Evolutionary conservation across 441 rosid genomes (phyloP), one percentile per base, ranked within the genome.

Genomic region (Isatis lusitanica): DNA sequence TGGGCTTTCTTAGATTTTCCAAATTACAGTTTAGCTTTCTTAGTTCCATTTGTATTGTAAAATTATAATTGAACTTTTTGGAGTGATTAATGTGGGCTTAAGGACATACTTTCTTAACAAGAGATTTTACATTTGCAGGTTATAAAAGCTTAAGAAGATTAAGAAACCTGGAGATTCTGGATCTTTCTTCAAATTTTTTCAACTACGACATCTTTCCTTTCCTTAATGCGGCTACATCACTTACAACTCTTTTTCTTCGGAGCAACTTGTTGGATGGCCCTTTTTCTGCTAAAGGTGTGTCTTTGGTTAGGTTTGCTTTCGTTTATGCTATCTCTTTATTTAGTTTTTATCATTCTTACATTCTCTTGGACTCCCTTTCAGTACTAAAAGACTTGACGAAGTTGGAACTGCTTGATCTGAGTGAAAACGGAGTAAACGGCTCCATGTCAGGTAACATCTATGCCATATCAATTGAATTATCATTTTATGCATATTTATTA

Each of bases 141-240:
- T 31, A 65, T 33, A 33, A 65, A 5, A 65, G 70, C 33, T 15
- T 65, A 6, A 12, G 31, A 5, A 65, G 16, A 48, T 10, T 65
- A 12, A 65, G 1, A 21, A 10, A 44, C 21, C 26, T 69, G 15
- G 35, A 69, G 33, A 30, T 30, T 30, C 33, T 30, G 33, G 33
- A 30, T 30, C 33, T 30, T 3, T 30, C 33, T 30, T 30, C 33
- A 4, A 30, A 18, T 17, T 69, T 2, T 69, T 57, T 69, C 24
- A 33, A 18, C 24, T 31, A n/a, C 35, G 33, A 5, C n/a, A 56
- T 69, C 12, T 43, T 69, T 31, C 74, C 74, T 0, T 69, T 44
- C 21, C 65, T 69, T 33, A 69, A 44, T 44, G 74, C 66, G 0
- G 66, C 57, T 58, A 18, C 74, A n/a, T 69, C 66, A 44, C 57